A percentile compares a stretch with the other conserved stretches of the same genome.
phyloP scores from a whole-genome alignment of 78 protist genomes.

The Dictyostelium discoideum region DNA sequence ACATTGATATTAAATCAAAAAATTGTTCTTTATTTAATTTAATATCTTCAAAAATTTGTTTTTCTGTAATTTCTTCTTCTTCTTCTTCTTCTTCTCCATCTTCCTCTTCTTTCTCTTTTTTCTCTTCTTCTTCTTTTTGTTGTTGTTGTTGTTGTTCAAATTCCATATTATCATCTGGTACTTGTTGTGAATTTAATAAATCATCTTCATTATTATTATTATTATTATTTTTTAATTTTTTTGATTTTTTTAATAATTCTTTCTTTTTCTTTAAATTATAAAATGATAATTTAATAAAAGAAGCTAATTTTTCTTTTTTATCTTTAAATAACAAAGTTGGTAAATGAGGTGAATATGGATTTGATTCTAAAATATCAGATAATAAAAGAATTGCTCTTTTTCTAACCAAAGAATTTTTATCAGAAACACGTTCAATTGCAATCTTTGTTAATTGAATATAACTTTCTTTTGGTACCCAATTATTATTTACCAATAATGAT shows the following conservation, averaged over 20 bases:
- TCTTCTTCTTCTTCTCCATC: background rate
- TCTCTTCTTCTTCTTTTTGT: background rate
- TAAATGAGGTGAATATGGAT: conserved; percentile 22
- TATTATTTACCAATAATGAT: background rate
- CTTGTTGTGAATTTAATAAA: background rate
- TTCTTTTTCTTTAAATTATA: background rate
- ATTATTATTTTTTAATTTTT: background rate
- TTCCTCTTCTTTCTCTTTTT: background rate
- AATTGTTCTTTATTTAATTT: background rate
- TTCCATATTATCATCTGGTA: background rate
- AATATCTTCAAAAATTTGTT: background rate
- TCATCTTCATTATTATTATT: background rate
- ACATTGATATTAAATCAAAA: background rate
- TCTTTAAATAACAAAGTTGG: background rate
- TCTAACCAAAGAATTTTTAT: conserved; percentile 48
- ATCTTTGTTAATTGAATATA: background rate
- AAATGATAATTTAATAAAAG: background rate
- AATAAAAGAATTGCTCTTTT: conserved; percentile 44
- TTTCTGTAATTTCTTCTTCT: background rate
- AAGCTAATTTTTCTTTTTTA: background rate
- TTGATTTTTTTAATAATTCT: background rate
- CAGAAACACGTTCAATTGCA: conserved; percentile 43
- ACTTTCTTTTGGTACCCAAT: background rate
- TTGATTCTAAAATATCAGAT: background rate
- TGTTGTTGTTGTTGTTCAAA: background rate